Evolutionary conservation across 306 rosid genomes (phyloP), one percentile per base, ranked within the genome.

Genomic region (Ochetophila trinervis): DNA sequence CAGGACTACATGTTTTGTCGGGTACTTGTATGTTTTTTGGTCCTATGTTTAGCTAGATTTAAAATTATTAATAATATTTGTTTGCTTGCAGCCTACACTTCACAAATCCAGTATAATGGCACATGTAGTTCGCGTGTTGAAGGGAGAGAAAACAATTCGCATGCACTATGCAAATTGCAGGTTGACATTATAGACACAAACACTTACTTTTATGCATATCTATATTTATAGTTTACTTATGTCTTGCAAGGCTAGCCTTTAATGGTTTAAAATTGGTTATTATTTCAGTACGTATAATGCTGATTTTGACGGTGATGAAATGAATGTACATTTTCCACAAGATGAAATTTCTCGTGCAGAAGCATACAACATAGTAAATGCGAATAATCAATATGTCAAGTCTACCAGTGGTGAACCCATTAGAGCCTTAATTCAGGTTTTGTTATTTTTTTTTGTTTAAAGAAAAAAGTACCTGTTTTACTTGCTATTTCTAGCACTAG

Each of bases 21-120:
- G 21, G 7, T 49, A 47, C 34, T 37, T 4, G 37, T 17, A 8
- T 36, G n/a, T 44, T 9, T 16, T 58, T 57, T 53, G 17, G 27
- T 60, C 9, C 34, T 61, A 14, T 54, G 49, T 50, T 15, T 59
- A 58, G 53, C 37, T 52, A 5, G 40, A 3, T 23, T 24, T 27
- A 27, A 37, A 6, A 37, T 6, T 37, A 1, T 8, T 37, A 37
- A 12, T 45, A 5, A 21, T 50, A 24, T 65, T 14, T 22, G 60
- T 71, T 79, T 40, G 63, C 35, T 76, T 48, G 75, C 95, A 93
- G 98, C 98, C 98, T 30, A 93, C 97, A 49, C 98, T 93, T 60
- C 98, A 93, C 81, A 93, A 93, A 71, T 97, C 98, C 62, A 87
- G 98, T 84, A 93, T 93, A 80, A 93, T 93, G 97, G 97, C 98